Evolutionary conservation across 768 basidiomycete genomes (phyloP).

Genomic region (Neoboletus brunneissimus): DNA sequence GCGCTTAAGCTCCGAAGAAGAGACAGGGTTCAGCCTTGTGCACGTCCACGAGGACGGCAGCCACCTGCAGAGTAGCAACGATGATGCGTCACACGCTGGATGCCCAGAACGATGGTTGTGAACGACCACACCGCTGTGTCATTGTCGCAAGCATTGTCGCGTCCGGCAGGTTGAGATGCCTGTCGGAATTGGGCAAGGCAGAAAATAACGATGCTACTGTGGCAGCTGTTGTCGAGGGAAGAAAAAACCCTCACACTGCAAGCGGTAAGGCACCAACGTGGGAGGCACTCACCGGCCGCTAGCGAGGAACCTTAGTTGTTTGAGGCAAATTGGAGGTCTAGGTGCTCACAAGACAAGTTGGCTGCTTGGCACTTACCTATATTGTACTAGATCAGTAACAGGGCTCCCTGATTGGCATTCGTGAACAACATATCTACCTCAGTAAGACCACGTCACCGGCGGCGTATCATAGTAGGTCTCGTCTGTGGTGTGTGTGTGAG

Average conservation of each 20-base stretch:
- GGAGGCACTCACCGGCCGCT: not conserved
- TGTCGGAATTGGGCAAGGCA: not conserved
- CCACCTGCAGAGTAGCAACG: constrained; percentile 2
- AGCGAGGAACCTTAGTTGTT: not conserved
- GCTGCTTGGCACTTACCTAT: not conserved
- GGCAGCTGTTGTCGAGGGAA: not conserved
- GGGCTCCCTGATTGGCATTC: constrained; percentile 7
- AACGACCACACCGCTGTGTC: not conserved
- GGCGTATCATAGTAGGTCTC: not conserved
- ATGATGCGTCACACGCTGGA: not conserved
- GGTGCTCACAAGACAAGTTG: not conserved
- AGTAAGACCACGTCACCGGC: constrained; percentile 5
- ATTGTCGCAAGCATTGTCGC: not conserved
- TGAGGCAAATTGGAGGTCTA: not conserved
- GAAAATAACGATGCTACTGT: not conserved
- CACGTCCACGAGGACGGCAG: constrained; percentile 12
- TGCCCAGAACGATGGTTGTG: not conserved
- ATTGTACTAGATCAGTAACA: constrained; percentile 6
- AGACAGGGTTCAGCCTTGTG: constrained; percentile 19
- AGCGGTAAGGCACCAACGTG: constrained; percentile 1
- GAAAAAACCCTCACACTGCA: not conserved
- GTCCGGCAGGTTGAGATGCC: not conserved
- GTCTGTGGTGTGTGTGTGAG: constrained; percentile 3
- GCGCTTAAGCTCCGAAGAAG: constrained; percentile 33
- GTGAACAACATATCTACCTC: not conserved